Evolutionary conservation across 495 filamentous ascomycete genomes (phyloP).

Genomic region (Trichoderma erinaceum): DNA sequence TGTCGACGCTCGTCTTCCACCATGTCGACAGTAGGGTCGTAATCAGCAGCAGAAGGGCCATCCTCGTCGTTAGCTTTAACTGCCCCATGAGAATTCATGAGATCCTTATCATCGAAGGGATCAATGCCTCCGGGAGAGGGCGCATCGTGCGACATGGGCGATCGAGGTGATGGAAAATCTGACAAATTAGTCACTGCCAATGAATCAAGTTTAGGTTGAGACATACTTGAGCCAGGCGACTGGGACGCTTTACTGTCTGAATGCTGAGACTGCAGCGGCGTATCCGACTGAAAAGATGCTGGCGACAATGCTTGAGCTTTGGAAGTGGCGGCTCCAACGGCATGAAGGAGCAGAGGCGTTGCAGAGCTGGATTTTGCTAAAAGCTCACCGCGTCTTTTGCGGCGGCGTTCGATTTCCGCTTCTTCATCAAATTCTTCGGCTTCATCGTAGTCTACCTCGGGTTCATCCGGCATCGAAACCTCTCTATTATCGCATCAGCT

Average conservation of each 20-base stretch:
- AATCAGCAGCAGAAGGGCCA: slow-evolving; percentile 88
- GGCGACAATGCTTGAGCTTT: slow-evolving; percentile 51
- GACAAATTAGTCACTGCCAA: slow-evolving; percentile 15
- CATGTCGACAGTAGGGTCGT: slow-evolving; percentile 92
- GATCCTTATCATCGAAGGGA: slow-evolving; percentile 53
- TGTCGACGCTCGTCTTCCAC: slow-evolving; percentile 75
- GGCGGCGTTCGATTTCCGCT: slow-evolving; percentile 75
- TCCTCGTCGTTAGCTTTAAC: slow-evolving; percentile 50
- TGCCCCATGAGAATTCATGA: slow-evolving; percentile 53
- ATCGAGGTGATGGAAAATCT: slow-evolving; percentile 23
- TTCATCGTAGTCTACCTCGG: slow-evolving; percentile 38
- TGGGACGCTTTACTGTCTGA: slow-evolving; percentile 20
- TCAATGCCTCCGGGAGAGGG: slow-evolving; percentile 39
- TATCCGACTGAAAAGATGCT: slow-evolving; percentile 40
- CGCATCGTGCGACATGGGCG: slow-evolving; percentile 29
- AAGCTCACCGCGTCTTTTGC: slow-evolving; percentile 80
- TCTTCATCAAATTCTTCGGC: slow-evolving; percentile 65
- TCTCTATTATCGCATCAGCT: slow-evolving; percentile 10
- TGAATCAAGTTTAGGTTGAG: background rate
- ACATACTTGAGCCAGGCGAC: slow-evolving; percentile 39
- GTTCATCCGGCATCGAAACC: slow-evolving; percentile 19
- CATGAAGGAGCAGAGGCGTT: slow-evolving; percentile 71
- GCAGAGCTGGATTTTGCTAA: slow-evolving; percentile 73
- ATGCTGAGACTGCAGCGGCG: slow-evolving; percentile 24
- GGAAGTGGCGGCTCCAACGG: slow-evolving; percentile 43